These are phyloP conservation scores for Theileria annulata DNA, from an alignment of 169 alveolate species.

Conservation along the genomic window DNA sequence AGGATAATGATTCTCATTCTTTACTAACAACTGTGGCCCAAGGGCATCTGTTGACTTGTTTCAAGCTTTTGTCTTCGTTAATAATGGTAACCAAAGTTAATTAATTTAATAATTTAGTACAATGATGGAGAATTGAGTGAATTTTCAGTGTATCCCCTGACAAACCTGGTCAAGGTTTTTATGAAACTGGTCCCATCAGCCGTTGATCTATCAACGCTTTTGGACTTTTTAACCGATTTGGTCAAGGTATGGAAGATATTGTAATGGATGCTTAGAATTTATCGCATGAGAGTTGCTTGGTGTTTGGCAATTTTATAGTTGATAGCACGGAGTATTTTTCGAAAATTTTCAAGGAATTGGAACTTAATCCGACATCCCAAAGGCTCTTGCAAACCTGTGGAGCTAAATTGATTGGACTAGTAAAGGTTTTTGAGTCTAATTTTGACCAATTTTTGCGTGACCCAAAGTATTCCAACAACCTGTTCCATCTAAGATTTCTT, in stretches of 20 bases:
- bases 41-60: constrained; percentile 61
- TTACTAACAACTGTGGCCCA: constrained; percentile 41
- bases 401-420: constrained; percentile 62
- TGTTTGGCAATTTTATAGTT: constrained; percentile 30
- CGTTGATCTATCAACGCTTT: constrained; percentile 36
- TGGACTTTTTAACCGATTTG: constrained; percentile 56
- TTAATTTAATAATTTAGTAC: neutral
- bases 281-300: constrained; percentile 34
- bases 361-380: neutral
- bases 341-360: constrained; percentile 11
- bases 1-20: neutral
- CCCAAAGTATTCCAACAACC: neutral
- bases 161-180: constrained; percentile 32
- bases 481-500: constrained; percentile 41
- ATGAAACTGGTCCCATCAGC: constrained; percentile 51
- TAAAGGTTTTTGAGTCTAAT: constrained; percentile 30
- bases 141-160: constrained; percentile 4
- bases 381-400: constrained; percentile 57
- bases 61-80: constrained; percentile 52
- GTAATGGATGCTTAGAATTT: constrained; percentile 9
- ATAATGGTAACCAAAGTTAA: constrained; percentile 19
- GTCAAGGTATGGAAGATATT: constrained; percentile 35
- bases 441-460: constrained; percentile 1
- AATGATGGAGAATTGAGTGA: constrained; percentile 1
- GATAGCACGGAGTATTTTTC: constrained; percentile 9